Evolutionary conservation across 495 filamentous ascomycete genomes (phyloP).

Genomic region (Collariella sp.): DNA sequence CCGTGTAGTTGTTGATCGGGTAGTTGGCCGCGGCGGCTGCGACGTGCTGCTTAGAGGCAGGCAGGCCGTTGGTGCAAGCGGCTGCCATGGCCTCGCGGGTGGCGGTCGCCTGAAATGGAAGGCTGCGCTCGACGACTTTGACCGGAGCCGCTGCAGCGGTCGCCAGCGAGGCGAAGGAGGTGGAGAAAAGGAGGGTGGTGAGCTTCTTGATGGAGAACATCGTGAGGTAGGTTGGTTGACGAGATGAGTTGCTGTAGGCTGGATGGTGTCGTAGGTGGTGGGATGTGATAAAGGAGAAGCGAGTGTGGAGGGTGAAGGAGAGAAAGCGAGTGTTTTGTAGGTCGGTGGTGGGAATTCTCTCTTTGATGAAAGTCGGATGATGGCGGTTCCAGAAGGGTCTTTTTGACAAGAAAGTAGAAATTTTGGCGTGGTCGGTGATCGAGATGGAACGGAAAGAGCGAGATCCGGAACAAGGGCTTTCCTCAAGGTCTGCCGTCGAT

Average conservation of each 20-base stretch:
- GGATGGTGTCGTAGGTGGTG: too few species aligned
- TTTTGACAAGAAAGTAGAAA: not conserved
- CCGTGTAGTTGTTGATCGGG: conserved; percentile 20
- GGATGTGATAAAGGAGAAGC: too few species aligned
- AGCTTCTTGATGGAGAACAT: too few species aligned
- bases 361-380: too few species aligned
- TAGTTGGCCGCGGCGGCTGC: not conserved
- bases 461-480: not conserved
- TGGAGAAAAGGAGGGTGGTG: too few species aligned
- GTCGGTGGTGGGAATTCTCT: too few species aligned
- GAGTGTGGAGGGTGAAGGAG: too few species aligned
- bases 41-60: conserved; percentile 10
- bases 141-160: not conserved
- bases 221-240: too few species aligned
- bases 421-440: not conserved
- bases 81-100: conserved; percentile 5
- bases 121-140: too few species aligned
- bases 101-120: not conserved
- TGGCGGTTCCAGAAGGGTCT: too few species aligned
- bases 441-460: not conserved
- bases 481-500: not conserved
- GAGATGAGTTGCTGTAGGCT: too few species aligned
- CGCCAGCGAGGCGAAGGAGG: too few species aligned
- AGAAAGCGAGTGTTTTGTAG: not conserved
- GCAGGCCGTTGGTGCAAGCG: conserved; percentile 15